Conservation (phyloP, 2,329 filamentous ascomycete genomes). For the Xylariales sp. region DNA sequence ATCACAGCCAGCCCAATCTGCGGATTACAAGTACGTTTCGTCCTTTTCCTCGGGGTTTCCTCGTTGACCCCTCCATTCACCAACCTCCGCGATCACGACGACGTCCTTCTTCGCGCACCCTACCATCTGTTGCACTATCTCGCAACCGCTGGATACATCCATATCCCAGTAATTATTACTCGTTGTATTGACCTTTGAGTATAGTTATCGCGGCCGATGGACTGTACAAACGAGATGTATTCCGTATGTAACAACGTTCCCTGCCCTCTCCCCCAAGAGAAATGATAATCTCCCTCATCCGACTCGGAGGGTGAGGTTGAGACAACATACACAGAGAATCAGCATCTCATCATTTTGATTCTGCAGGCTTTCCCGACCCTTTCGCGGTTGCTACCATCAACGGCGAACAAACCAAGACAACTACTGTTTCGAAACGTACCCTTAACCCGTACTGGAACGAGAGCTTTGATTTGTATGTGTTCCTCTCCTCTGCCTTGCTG, state of each 20-base stretch:
- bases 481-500: no score
- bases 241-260: slow-evolving; percentile 83
- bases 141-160: background rate
- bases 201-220: slow-evolving; percentile 97
- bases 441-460: slow-evolving; percentile 99
- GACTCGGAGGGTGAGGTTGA: no score
- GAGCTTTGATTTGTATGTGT: slow-evolving; percentile 91
- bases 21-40: slow-evolving; percentile 78
- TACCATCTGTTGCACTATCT: no score
- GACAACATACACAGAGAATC: no score
- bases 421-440: slow-evolving; percentile 92
- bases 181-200: slow-evolving; percentile 31
- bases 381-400: slow-evolving; percentile 97
- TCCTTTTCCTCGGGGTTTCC: slow-evolving; percentile 8
- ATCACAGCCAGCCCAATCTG: slow-evolving; percentile 72
- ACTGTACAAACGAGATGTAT: slow-evolving; percentile 98
- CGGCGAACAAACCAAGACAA: slow-evolving; percentile 98
- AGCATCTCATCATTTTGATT: no score
- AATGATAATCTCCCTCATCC: no score
- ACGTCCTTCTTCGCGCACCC: no score
- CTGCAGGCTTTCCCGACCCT: slow-evolving; percentile 92
- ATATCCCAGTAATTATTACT: no score
- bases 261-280: no score
- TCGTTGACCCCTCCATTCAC: slow-evolving; percentile 14
- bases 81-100: background rate